Conservation (phyloP, 495 filamentous ascomycete species). For the Penicillium manginii region DNA sequence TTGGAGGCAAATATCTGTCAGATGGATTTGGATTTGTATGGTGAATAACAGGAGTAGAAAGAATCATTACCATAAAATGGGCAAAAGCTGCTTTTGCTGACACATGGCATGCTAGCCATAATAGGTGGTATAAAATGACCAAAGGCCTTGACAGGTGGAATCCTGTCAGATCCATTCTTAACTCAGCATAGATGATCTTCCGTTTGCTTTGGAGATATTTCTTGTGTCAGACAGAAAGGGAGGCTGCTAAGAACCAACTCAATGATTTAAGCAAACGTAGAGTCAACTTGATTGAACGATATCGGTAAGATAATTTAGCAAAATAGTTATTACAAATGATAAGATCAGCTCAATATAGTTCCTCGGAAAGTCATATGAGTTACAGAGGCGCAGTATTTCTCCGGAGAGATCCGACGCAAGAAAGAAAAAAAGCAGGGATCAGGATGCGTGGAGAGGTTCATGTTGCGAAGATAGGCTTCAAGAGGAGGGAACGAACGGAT, state of each 20-base stretch:
- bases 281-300: background rate
- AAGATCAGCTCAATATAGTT: too few relatives aligned
- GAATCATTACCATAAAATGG: slow-evolving; percentile 36
- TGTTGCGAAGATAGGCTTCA: background rate
- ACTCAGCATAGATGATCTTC: background rate
- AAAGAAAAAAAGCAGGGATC: background rate
- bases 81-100: slow-evolving; percentile 38
- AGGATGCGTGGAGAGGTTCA: background rate
- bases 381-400: background rate
- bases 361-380: background rate
- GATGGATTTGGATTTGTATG: background rate
- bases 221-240: background rate
- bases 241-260: too few relatives aligned
- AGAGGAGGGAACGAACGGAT: background rate
- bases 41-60: background rate
- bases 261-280: too few relatives aligned
- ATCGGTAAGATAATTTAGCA: background rate
- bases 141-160: background rate
- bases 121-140: background rate
- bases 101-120: slow-evolving; percentile 1
- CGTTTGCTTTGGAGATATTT: background rate
- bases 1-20: background rate
- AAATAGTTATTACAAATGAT: too few relatives aligned
- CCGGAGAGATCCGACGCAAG: background rate
- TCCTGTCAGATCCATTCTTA: slow-evolving; percentile 7